Evolutionary conservation across 2,329 filamentous ascomycete species (phyloP).

Genomic region (Aspergillus sojae): DNA sequence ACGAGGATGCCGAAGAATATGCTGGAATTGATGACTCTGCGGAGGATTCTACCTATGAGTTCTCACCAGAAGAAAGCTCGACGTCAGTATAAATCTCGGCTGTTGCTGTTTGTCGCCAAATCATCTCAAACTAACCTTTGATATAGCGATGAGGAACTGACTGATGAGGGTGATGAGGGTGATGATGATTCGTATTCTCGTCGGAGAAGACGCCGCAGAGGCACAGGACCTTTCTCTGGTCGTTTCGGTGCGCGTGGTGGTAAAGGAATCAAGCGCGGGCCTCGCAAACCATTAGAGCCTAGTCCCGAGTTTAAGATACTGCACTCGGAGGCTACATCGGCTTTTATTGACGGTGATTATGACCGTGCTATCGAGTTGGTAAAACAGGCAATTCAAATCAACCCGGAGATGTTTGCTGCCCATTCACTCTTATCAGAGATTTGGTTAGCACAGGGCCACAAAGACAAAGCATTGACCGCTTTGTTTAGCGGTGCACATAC

Average conservation of each 20-base stretch:
- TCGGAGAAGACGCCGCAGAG: conserved; percentile 34
- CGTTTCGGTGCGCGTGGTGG: conserved; percentile 44
- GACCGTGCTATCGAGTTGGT: conserved; percentile 47
- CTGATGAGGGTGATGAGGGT: conserved; percentile 29
- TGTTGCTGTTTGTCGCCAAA: neutral
- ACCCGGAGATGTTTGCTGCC: conserved; percentile 65
- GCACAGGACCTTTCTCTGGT: conserved; percentile 38
- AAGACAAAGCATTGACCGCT: conserved; percentile 58
- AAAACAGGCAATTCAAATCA: conserved; percentile 55
- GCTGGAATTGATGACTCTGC: conserved; percentile 17
- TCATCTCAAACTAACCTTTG: conserved; percentile 11
- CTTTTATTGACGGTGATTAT: conserved; percentile 52
- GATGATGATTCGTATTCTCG: conserved; percentile 26
- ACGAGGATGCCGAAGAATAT: conserved; percentile 13
- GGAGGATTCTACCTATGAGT: conserved; percentile 31
- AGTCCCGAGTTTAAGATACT: conserved; percentile 51
- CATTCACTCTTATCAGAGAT: conserved; percentile 64
- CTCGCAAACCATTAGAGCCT: conserved; percentile 50
- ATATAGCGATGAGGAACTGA: conserved; percentile 29
- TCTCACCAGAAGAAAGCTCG: conserved; percentile 27
- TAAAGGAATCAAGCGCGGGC: conserved; percentile 51
- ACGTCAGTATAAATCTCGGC: conserved; percentile 23
- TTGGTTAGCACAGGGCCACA: conserved; percentile 57
- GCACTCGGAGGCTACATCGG: conserved; percentile 51
- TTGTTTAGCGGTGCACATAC: conserved; percentile 62